These are phyloP conservation scores for Medicago truncatula DNA, from an alignment of 306 rosid genomes.

Conservation along the genomic window MtrunA17r5.0-ANR NC_053044.1:37776501-37777000, in stretches of 20 bases:
- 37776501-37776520: not conserved
- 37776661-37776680: not conserved
- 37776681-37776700: not conserved
- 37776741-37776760: not conserved
- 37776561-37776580: not conserved
- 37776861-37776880: conserved; percentile 42
- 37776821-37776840: conserved; percentile 53
- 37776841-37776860: conserved; percentile 8
- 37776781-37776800: conserved; percentile 6
- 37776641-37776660: not conserved
- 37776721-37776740: not conserved
- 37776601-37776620: not conserved
- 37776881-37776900: not conserved
- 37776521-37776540: not conserved
- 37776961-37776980: conserved; percentile 9
- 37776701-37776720: not conserved
- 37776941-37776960: conserved; percentile 16
- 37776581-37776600: not conserved
- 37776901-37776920: conserved; percentile 6
- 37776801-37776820: conserved; percentile 38
- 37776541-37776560: not conserved
- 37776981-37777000: conserved; percentile 40
- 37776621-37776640: not conserved
- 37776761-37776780: not conserved
- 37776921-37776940: conserved; percentile 30